Evolutionary conservation across 768 basidiomycete genomes (phyloP), one percentile per base, ranked within the genome.

Genomic region (Russula olivacea): DNA sequence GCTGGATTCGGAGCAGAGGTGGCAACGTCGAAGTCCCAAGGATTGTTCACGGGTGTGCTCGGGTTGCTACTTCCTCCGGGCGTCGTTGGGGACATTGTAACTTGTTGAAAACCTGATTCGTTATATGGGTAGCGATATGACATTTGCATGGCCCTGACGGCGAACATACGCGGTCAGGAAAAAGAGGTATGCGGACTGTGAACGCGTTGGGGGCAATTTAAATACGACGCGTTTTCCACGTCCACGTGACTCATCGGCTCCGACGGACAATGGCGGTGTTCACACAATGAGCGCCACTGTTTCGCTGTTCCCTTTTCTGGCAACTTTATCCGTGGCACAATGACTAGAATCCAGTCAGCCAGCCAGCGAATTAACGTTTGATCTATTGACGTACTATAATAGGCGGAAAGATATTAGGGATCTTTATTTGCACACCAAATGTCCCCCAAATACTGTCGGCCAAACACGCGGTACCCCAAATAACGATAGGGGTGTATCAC

Each of bases 21-120:
- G 25, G 60, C 40, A 47, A 53, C 57, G 36, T 68, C 67, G 51
- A 50, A 66, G 40, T 66, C 67, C 65, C 65, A 66, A 53, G 61
- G 58, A 40, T 67, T 62, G 50, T 58, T 51, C 47, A 66, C 65
- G 58, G 67, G 66, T 14, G 66, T 67, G 48, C 64, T 66, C 25
- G 56, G 41, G 50, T 55, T 63, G 65, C 67, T 68, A 59, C 58
- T 59, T 41, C 49, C 65, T 38, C 67, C 61, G 9, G 67, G 67
- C 9, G 64, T 68, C 0, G 55, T 63, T 45, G 67, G 65, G 0
- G 67, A 59, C 61, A 66, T 63, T 53, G 61, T 12, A 36, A 38
- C 61, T 66, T 65, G 66, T 53, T 25, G 64, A 45, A 41, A 59
- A 58, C 38, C 34, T 25, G 59, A 41, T 21, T 53, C 56, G 55